Conservation (phyloP, 257 asterid species). For the Capsicum rhomboideum region DNA sequence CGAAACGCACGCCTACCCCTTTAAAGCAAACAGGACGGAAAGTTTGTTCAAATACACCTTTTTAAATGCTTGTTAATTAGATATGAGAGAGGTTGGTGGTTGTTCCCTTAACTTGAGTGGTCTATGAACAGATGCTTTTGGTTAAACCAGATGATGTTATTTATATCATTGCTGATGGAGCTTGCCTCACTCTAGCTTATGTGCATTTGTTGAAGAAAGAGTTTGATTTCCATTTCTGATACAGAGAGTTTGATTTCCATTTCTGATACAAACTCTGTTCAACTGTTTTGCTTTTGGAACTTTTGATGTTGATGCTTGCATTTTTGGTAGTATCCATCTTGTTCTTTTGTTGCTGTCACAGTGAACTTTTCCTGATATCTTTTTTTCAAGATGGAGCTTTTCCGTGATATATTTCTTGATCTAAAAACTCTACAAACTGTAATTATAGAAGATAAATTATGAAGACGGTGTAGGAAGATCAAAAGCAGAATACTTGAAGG, state of each 20-base stretch:
- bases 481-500: background rate
- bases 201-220: background rate
- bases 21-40: too few species aligned
- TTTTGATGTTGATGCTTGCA: background rate
- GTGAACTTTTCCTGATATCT: background rate
- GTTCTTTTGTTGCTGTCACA: background rate
- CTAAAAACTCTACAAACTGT: background rate
- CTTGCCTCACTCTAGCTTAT: background rate
- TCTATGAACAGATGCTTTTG: background rate
- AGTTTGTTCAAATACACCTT: too few species aligned
- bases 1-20: too few species aligned
- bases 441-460: background rate
- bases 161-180: background rate
- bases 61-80: background rate
- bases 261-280: background rate
- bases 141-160: background rate
- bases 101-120: background rate
- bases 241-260: background rate
- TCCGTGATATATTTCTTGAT: background rate
- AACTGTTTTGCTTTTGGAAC: background rate
- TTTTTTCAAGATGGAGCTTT: background rate
- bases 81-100: background rate
- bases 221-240: background rate
- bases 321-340: too few species aligned
- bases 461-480: background rate